phyloP scores from a whole-genome alignment of 192 early-diverging fungal species.

The Funneliformis mosseae region DNA sequence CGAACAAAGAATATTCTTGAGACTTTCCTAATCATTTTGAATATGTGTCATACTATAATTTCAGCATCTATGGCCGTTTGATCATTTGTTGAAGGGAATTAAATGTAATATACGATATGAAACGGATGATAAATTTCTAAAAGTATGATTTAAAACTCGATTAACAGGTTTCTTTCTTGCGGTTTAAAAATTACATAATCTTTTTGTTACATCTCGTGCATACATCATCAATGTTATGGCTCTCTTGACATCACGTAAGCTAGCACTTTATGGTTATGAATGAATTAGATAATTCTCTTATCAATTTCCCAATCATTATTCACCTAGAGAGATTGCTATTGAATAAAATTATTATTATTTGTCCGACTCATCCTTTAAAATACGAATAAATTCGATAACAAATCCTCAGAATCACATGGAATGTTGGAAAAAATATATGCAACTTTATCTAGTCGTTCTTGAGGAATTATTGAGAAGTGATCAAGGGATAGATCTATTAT shows the following conservation, averaged over 20 bases:
- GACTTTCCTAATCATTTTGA: slow-evolving; percentile 25
- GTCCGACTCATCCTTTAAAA: background rate
- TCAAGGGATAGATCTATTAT: background rate
- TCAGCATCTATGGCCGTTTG: background rate
- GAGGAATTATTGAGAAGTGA: background rate
- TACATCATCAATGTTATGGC: no score
- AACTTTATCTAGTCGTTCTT: background rate
- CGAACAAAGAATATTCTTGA: slow-evolving; percentile 17
- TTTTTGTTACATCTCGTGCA: background rate
- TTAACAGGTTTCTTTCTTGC: background rate
- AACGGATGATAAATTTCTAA: background rate
- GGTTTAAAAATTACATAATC: background rate
- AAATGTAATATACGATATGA: slow-evolving; percentile 33
- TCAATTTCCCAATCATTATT: background rate
- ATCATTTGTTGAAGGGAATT: slow-evolving; percentile 6
- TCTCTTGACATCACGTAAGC: no score
- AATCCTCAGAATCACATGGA: background rate
- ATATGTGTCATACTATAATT: slow-evolving; percentile 29
- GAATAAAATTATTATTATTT: background rate
- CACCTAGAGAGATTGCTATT: background rate
- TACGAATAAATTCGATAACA: background rate
- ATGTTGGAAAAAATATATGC: background rate
- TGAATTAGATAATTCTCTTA: slow-evolving; percentile 18
- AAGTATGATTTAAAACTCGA: background rate
- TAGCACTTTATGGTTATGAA: no score